Percentiles rank a stretch among this genome's conserved stretches.
phyloP scores from a whole-genome alignment of 148 eudicot genomes.

The Amaranthus palmeri region DNA sequence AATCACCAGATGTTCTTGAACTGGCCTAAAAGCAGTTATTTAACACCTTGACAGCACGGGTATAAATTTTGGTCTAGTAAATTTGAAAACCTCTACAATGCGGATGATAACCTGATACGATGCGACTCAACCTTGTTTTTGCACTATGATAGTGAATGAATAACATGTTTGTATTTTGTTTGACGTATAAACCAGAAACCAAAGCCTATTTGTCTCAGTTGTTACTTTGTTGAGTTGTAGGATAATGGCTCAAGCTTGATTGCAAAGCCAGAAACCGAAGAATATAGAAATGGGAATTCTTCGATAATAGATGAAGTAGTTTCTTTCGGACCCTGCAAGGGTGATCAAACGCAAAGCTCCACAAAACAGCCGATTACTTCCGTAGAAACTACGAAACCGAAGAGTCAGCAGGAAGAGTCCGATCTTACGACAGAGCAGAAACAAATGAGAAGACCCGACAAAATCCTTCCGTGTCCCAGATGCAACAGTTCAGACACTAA shows the following conservation, averaged over 20 bases:
- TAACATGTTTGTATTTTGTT: not conserved
- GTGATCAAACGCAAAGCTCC: constrained; percentile 15
- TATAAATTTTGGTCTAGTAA: too few species aligned
- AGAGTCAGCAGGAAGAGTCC: constrained; percentile 22
- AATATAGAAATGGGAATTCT: constrained; percentile 13
- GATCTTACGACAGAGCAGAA: constrained; percentile 19
- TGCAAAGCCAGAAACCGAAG: constrained; percentile 23
- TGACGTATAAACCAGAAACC: not conserved
- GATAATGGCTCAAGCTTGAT: constrained; percentile 21
- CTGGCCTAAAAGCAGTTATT: too few species aligned
- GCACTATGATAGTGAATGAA: not conserved
- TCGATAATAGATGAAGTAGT: constrained; percentile 12
- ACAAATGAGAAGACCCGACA: constrained; percentile 37
- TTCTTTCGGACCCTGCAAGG: constrained; percentile 9
- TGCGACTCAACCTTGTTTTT: too few species aligned
- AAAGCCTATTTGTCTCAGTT: not conserved
- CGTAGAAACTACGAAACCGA: constrained; percentile 10
- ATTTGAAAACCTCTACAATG: too few species aligned
- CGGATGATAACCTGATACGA: too few species aligned
- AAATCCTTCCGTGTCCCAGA: constrained; percentile 44
- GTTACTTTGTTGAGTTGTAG: constrained; percentile 16
- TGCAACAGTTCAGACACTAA: constrained; percentile 46
- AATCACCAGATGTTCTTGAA: too few species aligned
- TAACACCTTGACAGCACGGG: too few species aligned
- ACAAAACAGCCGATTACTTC: not conserved